phyloP scores from a whole-genome alignment of 2,329 filamentous ascomycete species.

The Lecanicillium sp. region DNA sequence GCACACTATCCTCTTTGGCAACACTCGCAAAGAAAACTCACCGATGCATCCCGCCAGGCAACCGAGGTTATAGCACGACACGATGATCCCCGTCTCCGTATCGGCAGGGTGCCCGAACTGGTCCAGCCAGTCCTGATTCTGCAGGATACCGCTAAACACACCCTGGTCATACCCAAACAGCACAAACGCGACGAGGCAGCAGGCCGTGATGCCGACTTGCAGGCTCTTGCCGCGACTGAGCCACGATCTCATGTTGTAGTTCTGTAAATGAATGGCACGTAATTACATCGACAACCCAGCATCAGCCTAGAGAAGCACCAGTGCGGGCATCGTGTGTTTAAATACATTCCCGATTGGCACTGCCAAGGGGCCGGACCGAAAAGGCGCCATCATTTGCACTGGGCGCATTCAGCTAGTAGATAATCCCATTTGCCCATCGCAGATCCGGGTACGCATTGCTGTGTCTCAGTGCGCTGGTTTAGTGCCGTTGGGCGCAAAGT shows the following conservation, averaged over 20 bases:
- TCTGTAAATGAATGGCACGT: no score
- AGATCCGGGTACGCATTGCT: no score
- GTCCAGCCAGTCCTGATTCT: constrained; percentile 35
- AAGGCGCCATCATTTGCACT: no score
- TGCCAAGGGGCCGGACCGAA: no score
- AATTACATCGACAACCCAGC: no score
- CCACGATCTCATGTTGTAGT: background rate
- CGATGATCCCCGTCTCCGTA: constrained; percentile 34
- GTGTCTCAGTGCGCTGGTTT: no score
- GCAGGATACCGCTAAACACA: constrained; percentile 40
- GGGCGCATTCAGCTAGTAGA: no score
- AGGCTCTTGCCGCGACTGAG: constrained; percentile 16
- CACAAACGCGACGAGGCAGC: constrained; percentile 22
- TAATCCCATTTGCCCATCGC: no score
- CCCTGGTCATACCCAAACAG: constrained; percentile 41
- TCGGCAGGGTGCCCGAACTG: constrained; percentile 32
- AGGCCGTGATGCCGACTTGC: constrained; percentile 15
- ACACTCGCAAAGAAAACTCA: background rate
- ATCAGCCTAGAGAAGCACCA: no score
- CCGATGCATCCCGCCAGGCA: constrained; percentile 31
- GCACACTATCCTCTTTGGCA: background rate
- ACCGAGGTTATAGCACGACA: constrained; percentile 37
- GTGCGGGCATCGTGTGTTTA: no score
- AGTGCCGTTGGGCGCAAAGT: no score
- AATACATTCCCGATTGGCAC: no score